Evolutionary conservation across 306 rosid genomes (phyloP).

Genomic region (Prunus fruticosa): DNA sequence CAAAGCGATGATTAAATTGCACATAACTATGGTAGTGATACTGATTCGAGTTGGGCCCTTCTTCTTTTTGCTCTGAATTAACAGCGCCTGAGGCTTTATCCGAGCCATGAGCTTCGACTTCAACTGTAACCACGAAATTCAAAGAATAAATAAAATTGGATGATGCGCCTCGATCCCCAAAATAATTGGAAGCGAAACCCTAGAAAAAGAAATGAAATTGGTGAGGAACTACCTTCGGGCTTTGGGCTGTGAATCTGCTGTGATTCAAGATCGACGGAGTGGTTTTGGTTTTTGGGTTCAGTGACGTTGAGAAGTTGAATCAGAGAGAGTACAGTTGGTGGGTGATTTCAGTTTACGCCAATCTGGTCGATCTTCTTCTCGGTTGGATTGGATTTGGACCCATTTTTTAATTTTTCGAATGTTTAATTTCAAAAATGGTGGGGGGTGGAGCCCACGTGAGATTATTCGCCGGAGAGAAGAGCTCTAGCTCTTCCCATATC

Average conservation of each 20-base stretch:
- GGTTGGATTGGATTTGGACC: neutral
- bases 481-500: no score
- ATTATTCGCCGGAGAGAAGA: neutral
- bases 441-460: constrained; percentile 20
- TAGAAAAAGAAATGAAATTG: neutral
- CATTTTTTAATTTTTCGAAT: neutral
- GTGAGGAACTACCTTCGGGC: neutral
- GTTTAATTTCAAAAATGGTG: constrained; percentile 16
- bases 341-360: neutral
- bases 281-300: neutral
- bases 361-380: neutral
- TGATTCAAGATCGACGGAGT: neutral
- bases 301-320: neutral
- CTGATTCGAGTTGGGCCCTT: constrained; percentile 42
- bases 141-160: neutral
- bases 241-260: neutral
- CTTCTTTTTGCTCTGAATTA: constrained; percentile 43
- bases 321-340: neutral
- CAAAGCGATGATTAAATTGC: constrained; percentile 32
- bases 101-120: constrained; percentile 32
- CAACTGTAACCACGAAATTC: neutral
- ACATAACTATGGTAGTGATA: constrained; percentile 28
- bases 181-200: neutral
- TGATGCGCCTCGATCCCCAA: constrained; percentile 10
- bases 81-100: constrained; percentile 40